These are phyloP conservation scores for Termitomyces sp. DNA, from an alignment of 768 basidiomycete species.

Conservation along the genomic window DNA sequence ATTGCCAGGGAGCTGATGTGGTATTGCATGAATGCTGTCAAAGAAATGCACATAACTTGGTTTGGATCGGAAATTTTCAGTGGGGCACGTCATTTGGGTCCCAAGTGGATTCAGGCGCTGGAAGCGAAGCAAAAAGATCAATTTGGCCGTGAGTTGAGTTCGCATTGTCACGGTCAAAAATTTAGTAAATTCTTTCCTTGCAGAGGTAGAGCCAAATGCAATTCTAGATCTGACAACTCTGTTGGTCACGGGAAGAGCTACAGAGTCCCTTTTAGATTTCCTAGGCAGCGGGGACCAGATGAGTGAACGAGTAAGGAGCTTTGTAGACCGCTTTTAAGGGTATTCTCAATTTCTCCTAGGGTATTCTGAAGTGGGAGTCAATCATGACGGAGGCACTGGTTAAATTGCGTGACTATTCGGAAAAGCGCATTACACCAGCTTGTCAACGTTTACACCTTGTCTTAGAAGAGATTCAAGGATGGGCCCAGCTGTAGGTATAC, in stretches of 20 bases:
- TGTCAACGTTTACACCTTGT: constrained; percentile 76
- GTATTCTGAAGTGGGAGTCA: constrained; percentile 81
- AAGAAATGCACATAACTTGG: constrained; percentile 75
- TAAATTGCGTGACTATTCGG: constrained; percentile 72
- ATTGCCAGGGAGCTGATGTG: constrained; percentile 67
- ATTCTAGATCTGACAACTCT: constrained; percentile 71
- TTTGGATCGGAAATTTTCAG: constrained; percentile 62
- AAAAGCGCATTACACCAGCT: constrained; percentile 68
- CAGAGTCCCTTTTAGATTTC: constrained; percentile 71
- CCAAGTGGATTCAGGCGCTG: constrained; percentile 67
- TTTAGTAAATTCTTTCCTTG: constrained; percentile 8
- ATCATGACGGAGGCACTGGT: constrained; percentile 67
- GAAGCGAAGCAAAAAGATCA: constrained; percentile 65
- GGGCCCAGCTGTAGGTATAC: constrained; percentile 61
- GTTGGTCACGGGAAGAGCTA: constrained; percentile 68
- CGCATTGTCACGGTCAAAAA: constrained; percentile 7
- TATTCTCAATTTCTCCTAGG: constrained; percentile 38
- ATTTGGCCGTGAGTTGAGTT: constrained; percentile 55
- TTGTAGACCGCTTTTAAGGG: constrained; percentile 22
- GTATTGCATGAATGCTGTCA: constrained; percentile 68
- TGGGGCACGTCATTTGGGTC: constrained; percentile 72
- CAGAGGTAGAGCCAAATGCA: constrained; percentile 62
- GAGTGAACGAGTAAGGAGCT: constrained; percentile 67
- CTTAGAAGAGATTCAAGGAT: constrained; percentile 76
- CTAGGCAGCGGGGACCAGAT: constrained; percentile 76